Percentiles rank a stretch among this genome's conserved stretches.
Conservation (phyloP, 257 asterid species). For the Euphrasia confusa region DNA sequence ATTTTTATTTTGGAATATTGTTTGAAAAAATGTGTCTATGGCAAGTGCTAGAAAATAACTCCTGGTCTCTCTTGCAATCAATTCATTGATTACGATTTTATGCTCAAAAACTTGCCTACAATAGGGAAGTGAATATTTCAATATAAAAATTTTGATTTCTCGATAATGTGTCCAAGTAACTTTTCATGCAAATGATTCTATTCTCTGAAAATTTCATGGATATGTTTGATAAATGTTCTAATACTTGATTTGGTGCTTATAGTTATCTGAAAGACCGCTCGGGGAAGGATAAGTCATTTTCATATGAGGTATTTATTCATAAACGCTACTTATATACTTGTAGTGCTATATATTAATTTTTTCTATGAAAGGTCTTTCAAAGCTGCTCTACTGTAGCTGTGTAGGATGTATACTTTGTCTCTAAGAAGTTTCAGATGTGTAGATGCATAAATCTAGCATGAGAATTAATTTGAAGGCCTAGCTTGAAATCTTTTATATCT, state of each 20-base stretch:
- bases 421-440: neutral
- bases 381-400: constrained; percentile 1
- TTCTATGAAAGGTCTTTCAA: constrained; percentile 1
- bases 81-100: constrained; percentile 2
- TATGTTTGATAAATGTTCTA: constrained; percentile 18
- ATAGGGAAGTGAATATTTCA: neutral
- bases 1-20: neutral
- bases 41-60: constrained; percentile 14
- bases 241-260: constrained; percentile 28
- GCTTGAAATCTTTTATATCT: constrained; percentile 12
- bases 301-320: constrained; percentile 67
- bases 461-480: neutral
- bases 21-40: constrained; percentile 3
- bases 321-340: constrained; percentile 1
- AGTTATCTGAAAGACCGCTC: constrained; percentile 89
- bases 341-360: constrained; percentile 3
- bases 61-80: constrained; percentile 1
- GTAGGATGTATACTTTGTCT: neutral
- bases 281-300: constrained; percentile 62
- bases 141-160: neutral
- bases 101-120: neutral
- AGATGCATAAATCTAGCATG: constrained; percentile 4
- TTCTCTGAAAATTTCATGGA: neutral
- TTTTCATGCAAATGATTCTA: neutral
- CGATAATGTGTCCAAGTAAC: neutral